phyloP scores from a whole-genome alignment of 768 basidiomycete genomes.

The Mycena capillaripes region DNA sequence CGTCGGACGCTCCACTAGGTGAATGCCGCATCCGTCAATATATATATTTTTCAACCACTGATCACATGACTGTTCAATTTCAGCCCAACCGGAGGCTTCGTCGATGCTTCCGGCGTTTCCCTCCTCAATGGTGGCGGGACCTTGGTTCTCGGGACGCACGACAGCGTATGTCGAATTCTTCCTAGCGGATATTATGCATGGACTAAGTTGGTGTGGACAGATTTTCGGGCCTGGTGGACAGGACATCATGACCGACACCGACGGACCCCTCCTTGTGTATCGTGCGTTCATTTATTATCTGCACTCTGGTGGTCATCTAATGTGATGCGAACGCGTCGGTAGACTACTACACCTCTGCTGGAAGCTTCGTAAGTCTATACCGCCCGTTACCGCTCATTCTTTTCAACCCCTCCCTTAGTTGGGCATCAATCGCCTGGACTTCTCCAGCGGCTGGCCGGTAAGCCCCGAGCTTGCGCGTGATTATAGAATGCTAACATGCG shows the following conservation, averaged over 20 bases:
- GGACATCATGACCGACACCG: conserved; percentile 59
- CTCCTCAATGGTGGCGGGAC: conserved; percentile 67
- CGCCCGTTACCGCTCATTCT: background rate
- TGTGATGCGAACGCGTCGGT: background rate
- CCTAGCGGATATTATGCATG: background rate
- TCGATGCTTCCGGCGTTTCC: conserved; percentile 61
- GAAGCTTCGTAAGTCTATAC: conserved; percentile 54
- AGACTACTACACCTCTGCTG: conserved; percentile 63
- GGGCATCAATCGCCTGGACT: conserved; percentile 63
- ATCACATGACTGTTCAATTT: background rate
- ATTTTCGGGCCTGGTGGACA: conserved; percentile 70
- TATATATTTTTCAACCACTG: conserved; percentile 15
- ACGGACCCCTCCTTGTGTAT: conserved; percentile 63
- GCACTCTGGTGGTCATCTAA: background rate
- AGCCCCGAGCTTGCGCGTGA: conserved; percentile 11
- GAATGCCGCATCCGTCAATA: conserved; percentile 43
- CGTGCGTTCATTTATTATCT: conserved; percentile 33
- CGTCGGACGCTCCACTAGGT: conserved; percentile 65
- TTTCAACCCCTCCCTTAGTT: conserved; percentile 42
- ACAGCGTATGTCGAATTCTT: conserved; percentile 45
- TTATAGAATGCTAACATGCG: background rate
- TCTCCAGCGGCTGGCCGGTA: conserved; percentile 66
- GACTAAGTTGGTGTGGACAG: conserved; percentile 40
- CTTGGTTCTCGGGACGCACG: conserved; percentile 62
- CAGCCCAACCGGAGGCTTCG: conserved; percentile 44